These are phyloP conservation scores for Psilocybe sp. DNA, from an alignment of 768 basidiomycete genomes.

Conservation along the genomic window DNA sequence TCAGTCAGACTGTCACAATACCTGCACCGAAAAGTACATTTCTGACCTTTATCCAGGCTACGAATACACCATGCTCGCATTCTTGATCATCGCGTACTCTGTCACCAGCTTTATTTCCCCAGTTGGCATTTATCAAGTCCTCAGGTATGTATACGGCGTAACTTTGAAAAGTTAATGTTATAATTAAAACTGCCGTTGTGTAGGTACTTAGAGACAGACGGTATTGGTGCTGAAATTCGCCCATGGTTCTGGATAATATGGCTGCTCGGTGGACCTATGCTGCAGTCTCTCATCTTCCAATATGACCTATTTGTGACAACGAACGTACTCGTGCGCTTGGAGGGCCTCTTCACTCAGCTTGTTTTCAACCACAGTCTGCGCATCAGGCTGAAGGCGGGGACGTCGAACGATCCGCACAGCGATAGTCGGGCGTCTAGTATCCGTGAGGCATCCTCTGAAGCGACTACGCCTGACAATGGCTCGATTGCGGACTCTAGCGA, in stretches of 20 bases:
- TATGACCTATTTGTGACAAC: too few species aligned
- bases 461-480: conserved; percentile 4
- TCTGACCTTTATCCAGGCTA: conserved; percentile 10
- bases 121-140: conserved; percentile 39
- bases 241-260: conserved; percentile 70
- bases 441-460: background rate
- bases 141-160: conserved; percentile 24
- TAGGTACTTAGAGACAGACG: conserved; percentile 58
- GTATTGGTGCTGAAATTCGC: conserved; percentile 42
- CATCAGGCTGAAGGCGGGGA: conserved; percentile 53
- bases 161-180: background rate
- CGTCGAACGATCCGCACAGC: background rate
- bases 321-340: too few species aligned
- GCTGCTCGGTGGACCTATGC: conserved; percentile 45
- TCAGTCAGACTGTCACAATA: conserved; percentile 16
- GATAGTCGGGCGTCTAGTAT: background rate
- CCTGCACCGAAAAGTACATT: background rate
- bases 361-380: conserved; percentile 48
- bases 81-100: conserved; percentile 25
- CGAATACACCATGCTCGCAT: conserved; percentile 28
- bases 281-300: too few species aligned
- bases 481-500: background rate
- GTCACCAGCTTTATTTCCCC: conserved; percentile 34
- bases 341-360: too few species aligned
- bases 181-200: background rate